phyloP scores from a whole-genome alignment of 805 yeast species.

The Maudiozyma saulgeensis region DNA sequence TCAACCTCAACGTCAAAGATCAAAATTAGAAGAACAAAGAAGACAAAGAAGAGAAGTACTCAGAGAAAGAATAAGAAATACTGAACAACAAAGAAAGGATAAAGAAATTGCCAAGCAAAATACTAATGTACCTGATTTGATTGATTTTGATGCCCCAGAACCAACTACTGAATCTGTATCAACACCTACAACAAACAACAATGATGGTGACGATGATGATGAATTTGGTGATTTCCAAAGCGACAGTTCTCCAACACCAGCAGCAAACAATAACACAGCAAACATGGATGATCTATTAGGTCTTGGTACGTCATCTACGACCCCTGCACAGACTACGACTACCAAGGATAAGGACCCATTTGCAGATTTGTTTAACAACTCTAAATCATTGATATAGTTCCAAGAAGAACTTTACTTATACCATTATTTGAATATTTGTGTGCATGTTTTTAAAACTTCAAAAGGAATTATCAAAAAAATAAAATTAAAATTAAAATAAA shows the following conservation, averaged over 20 bases:
- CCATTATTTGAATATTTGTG: neutral
- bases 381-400: constrained; percentile 24
- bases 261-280: constrained; percentile 3
- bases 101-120: constrained; percentile 14
- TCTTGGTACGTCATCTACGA: constrained; percentile 7
- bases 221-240: constrained; percentile 32
- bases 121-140: constrained; percentile 21
- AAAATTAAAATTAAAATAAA: too few species aligned
- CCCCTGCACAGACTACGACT: constrained; percentile 6
- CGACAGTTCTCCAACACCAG: constrained; percentile 11
- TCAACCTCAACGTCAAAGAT: constrained; percentile 13
- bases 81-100: constrained; percentile 26
- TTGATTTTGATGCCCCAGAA: constrained; percentile 20
- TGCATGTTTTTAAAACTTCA: too few species aligned
- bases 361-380: constrained; percentile 24
- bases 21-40: constrained; percentile 28
- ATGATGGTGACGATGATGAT: constrained; percentile 22
- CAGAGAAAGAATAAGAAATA: constrained; percentile 27
- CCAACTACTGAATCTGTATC: neutral
- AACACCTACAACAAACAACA: neutral
- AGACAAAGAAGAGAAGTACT: constrained; percentile 30
- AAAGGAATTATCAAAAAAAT: too few species aligned
- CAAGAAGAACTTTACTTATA: neutral
- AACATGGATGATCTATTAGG: constrained; percentile 12
- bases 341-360: constrained; percentile 18